Conservation (phyloP, 495 filamentous ascomycete genomes). For the Articulospora tetracladia region DNA sequence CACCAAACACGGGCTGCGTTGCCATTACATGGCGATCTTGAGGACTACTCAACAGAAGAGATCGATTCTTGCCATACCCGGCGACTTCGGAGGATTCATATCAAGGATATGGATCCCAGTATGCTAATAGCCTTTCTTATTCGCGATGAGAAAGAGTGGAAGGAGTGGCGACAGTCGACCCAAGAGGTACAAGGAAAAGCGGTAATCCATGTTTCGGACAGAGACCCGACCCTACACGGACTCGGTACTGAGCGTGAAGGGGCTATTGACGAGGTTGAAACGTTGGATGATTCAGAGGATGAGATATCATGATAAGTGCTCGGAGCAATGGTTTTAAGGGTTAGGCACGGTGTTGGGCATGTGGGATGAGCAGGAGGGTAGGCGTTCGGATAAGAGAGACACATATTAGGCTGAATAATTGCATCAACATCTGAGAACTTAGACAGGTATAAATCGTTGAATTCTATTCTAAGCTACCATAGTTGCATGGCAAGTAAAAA, state of each 20-base stretch:
- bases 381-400: neutral
- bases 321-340: neutral
- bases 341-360: neutral
- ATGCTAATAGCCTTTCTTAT: conserved; percentile 99
- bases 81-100: conserved; percentile 73
- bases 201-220: conserved; percentile 76
- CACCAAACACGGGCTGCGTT: conserved; percentile 73
- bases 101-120: conserved; percentile 95
- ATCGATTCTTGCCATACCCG: conserved; percentile 83
- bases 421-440: neutral
- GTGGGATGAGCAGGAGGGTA: neutral
- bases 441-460: neutral
- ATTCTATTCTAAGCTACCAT: neutral
- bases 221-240: conserved; percentile 52
- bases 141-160: conserved; percentile 76
- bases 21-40: conserved; percentile 45
- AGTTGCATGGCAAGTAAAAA: too few relatives aligned
- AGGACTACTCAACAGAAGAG: conserved; percentile 64
- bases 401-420: conserved; percentile 5
- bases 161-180: conserved; percentile 68
- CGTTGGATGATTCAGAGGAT: conserved; percentile 58
- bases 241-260: conserved; percentile 54
- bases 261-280: conserved; percentile 88
- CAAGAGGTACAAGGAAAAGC: conserved; percentile 70
- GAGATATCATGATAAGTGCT: conserved; percentile 8